Percentiles rank a stretch among this genome's conserved stretches.
Conservation (phyloP, 306 rosid species). For the Argentina anserina region DNA sequence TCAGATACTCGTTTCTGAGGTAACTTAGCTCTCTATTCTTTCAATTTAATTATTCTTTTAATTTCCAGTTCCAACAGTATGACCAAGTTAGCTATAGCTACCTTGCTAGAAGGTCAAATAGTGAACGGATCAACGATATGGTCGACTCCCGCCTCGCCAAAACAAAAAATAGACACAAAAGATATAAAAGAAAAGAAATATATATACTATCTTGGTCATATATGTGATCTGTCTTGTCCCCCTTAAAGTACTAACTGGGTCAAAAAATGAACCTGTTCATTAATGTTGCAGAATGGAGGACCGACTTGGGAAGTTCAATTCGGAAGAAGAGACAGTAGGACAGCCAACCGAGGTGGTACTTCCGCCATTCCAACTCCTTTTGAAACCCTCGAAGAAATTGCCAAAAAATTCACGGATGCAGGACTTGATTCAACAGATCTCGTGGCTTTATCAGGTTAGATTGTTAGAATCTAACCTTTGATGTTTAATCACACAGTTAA, state of each 20-base stretch:
- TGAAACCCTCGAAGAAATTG: neutral
- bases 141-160: neutral
- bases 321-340: constrained; percentile 70
- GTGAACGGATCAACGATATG: neutral
- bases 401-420: constrained; percentile 34
- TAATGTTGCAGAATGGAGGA: constrained; percentile 67
- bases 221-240: neutral
- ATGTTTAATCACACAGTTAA: neutral
- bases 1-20: constrained; percentile 26
- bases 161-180: neutral
- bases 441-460: constrained; percentile 41
- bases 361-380: neutral
- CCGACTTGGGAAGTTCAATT: constrained; percentile 60
- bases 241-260: neutral
- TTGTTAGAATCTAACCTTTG: neutral
- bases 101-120: neutral
- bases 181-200: neutral
- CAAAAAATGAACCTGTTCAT: neutral
- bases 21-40: constrained; percentile 1
- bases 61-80: neutral
- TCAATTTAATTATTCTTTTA: neutral
- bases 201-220: neutral
- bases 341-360: constrained; percentile 13
- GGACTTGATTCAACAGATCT: constrained; percentile 63
- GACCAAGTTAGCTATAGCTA: neutral